Conservation (phyloP, 352 stramenopile species). For the Phytophthora pisi region DNA sequence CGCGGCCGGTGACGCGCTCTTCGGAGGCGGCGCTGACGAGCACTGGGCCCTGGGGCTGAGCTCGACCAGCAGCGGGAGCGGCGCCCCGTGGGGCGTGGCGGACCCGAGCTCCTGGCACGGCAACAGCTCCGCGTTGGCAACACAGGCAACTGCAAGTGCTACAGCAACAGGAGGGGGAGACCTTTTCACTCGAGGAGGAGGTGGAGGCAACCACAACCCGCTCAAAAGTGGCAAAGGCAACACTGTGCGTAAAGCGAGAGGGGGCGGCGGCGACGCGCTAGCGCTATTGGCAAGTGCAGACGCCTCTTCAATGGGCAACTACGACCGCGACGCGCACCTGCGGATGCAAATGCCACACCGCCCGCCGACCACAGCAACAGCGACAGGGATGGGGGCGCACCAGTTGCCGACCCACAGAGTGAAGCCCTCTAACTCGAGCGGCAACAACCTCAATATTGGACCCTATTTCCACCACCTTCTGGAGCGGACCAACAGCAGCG, state of each 20-base stretch:
- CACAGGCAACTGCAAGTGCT: slow-evolving; percentile 1
- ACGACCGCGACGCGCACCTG: slow-evolving; percentile 59
- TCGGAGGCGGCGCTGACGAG: slow-evolving; percentile 43
- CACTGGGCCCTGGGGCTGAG: slow-evolving; percentile 27
- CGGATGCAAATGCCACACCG: slow-evolving; percentile 51
- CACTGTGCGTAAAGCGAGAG: slow-evolving; percentile 22
- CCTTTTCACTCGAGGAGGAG: slow-evolving; percentile 14
- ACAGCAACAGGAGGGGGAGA: slow-evolving; percentile 3
- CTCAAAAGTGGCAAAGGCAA: slow-evolving; percentile 20
- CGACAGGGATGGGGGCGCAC: slow-evolving; percentile 25
- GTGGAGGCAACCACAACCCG: slow-evolving; percentile 16
- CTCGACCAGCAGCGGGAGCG: slow-evolving; percentile 22
- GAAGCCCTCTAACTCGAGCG: slow-evolving; percentile 15
- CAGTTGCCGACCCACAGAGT: slow-evolving; percentile 30
- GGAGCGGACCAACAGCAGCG: slow-evolving; percentile 27
- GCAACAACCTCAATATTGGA: slow-evolving; percentile 4
- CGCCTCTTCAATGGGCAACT: slow-evolving; percentile 54
- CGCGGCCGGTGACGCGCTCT: slow-evolving; percentile 45
- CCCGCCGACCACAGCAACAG: slow-evolving; percentile 5
- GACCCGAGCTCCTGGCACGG: slow-evolving; percentile 21
- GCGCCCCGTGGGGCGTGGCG: slow-evolving; percentile 14
- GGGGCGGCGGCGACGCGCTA: slow-evolving; percentile 2
- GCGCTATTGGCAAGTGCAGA: slow-evolving; percentile 7
- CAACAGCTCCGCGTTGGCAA: slow-evolving; percentile 1
- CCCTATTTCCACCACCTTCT: slow-evolving; percentile 44